Conservation (phyloP, 169 alveolate genomes). For the Plasmodium gaboni region DNA sequence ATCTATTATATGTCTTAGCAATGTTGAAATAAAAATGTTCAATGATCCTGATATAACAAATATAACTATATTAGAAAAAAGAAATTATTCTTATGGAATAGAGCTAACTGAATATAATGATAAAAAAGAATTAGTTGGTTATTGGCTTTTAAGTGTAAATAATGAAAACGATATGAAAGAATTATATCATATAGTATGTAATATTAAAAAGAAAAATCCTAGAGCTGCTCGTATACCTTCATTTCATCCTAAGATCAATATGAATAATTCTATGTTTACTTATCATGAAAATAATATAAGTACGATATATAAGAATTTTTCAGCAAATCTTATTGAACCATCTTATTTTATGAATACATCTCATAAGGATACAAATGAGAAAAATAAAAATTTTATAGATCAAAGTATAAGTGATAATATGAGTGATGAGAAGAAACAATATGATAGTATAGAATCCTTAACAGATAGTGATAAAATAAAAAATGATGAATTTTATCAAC, state of each 20-base stretch:
- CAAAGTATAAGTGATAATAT: no score
- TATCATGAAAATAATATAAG: slow-evolving; percentile 43
- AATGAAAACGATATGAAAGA: slow-evolving; percentile 24
- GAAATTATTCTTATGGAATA: slow-evolving; percentile 61
- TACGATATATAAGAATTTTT: slow-evolving; percentile 51
- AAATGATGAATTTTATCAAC: neutral
- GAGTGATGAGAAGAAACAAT: neutral
- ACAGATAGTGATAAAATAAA: neutral
- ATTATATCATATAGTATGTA: slow-evolving; percentile 6
- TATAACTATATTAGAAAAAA: slow-evolving; percentile 52
- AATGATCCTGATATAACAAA: slow-evolving; percentile 44
- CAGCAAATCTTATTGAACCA: slow-evolving; percentile 19
- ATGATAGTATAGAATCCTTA: slow-evolving; percentile 15
- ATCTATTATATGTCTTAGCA: slow-evolving; percentile 34
- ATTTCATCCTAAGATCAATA: slow-evolving; percentile 71
- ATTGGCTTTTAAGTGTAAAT: slow-evolving; percentile 51
- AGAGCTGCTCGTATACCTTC: slow-evolving; percentile 21
- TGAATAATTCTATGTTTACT: slow-evolving; percentile 34
- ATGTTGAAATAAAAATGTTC: slow-evolving; percentile 39
- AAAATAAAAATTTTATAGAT: neutral
- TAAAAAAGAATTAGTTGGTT: slow-evolving; percentile 51
- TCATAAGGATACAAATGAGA: neutral
- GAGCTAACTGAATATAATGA: slow-evolving; percentile 69
- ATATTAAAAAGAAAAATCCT: slow-evolving; percentile 28
- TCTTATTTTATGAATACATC: neutral